Percentiles rank a stretch among this genome's conserved stretches.
These are phyloP conservation scores for Forsythia viridissima DNA, from an alignment of 257 asterid genomes.

Conservation along the genomic window DNA sequence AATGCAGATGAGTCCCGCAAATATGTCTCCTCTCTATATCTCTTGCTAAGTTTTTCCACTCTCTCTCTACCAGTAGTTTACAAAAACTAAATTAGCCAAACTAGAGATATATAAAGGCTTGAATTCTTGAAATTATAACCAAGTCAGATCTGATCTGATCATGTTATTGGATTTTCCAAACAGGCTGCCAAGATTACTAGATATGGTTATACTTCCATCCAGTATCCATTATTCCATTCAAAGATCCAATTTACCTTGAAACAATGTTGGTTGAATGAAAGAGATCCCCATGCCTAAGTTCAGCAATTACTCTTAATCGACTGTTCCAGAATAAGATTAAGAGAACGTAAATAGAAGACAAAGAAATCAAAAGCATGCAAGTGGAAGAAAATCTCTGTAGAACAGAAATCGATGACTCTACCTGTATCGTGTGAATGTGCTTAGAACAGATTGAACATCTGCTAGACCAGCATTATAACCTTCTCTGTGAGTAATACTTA, in stretches of 20 bases:
- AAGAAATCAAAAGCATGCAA: conserved; percentile 20
- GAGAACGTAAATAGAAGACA: conserved; percentile 17
- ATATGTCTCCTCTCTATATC: background rate
- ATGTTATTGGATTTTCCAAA: background rate
- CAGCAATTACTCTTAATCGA: conserved; percentile 85
- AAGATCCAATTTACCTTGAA: conserved; percentile 58
- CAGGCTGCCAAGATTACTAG: background rate
- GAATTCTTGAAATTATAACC: background rate
- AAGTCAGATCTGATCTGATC: background rate
- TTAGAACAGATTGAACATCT: conserved; percentile 80
- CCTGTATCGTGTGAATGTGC: conserved; percentile 86
- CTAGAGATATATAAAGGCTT: background rate
- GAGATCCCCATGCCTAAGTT: conserved; percentile 77
- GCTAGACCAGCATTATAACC: conserved; percentile 71
- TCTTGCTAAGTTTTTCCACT: background rate
- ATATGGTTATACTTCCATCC: conserved; percentile 1
- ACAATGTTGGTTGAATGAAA: conserved; percentile 85
- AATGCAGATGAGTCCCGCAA: background rate
- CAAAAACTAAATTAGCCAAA: background rate
- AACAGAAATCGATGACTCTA: conserved; percentile 22
- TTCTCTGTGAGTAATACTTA: conserved; percentile 46
- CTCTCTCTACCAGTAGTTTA: background rate
- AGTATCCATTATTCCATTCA: background rate
- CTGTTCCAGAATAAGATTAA: conserved; percentile 44
- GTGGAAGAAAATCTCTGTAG: conserved; percentile 21